A percentile compares a stretch with the other conserved stretches of the same genome.
phyloP scores from a whole-genome alignment of 306 rosid species.

The Inga oerstediana region DNA sequence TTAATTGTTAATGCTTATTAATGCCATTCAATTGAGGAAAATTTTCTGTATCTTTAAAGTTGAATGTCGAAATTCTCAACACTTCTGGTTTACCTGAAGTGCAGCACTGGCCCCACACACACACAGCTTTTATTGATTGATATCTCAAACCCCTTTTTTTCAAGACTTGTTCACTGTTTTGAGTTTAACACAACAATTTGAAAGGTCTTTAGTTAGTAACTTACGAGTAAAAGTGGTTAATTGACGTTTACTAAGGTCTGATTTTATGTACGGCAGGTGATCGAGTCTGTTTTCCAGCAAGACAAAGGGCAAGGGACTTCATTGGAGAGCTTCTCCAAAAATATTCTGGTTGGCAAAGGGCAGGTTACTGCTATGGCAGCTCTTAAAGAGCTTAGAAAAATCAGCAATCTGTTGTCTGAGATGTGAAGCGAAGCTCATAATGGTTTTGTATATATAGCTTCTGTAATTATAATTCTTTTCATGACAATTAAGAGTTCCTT shows the following conservation, averaged over 20 bases:
- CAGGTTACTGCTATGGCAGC: constrained; percentile 93
- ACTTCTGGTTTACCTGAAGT: constrained; percentile 21
- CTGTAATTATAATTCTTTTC: constrained; percentile 66
- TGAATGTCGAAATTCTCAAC: background rate
- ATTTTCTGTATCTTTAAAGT: background rate
- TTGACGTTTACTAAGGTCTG: background rate
- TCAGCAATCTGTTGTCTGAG: constrained; percentile 92
- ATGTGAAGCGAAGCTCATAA: constrained; percentile 63
- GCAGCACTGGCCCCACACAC: background rate
- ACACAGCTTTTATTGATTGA: background rate
- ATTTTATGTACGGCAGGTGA: constrained; percentile 56
- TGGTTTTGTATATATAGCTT: constrained; percentile 62
- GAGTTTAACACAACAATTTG: background rate
- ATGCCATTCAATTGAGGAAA: background rate
- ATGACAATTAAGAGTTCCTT: constrained; percentile 45
- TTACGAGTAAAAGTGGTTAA: background rate
- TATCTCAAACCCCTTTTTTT: background rate
- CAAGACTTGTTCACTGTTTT: background rate
- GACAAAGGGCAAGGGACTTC: constrained; percentile 68
- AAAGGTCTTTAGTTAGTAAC: background rate
- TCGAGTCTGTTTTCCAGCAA: constrained; percentile 85
- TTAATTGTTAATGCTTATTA: background rate
- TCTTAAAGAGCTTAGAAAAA: constrained; percentile 92
- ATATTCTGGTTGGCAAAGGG: constrained; percentile 78
- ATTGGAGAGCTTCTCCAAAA: constrained; percentile 61